Base-by-base conservation (phyloP, 208 protist species). In the Vickermania spadyakhi region DNA sequence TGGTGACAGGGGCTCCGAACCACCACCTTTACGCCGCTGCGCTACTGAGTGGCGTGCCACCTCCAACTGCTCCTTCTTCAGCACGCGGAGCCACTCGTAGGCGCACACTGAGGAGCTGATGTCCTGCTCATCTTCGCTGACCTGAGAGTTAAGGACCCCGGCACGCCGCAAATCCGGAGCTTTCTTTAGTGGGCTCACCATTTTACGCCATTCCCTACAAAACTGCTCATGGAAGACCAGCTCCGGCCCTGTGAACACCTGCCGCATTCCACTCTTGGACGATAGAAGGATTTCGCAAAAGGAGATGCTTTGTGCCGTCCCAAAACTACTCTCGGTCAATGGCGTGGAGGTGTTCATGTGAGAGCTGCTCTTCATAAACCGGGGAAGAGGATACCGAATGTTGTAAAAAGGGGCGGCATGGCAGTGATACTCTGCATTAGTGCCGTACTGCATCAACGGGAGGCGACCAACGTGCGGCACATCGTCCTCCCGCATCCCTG, bases 361-460 rank as follows among this genome's bases (percentile, higher is more conserved):
- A 3, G 11, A 28, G 11, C 58, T 23, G 3, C n/a, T 26, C n/a
- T 67, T 59, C 53, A 70, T 42, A 60, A 67, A 74, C 31, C 21
- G 1, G 7, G 72, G 67, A 4, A 73, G 59, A 21, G 53, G 56
- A 3, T 70, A 45, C 27, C 36, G 56, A 11, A 69, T 31, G 49
- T 18, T 60, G 55, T 79, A 79, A 3, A 73, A 57, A 14, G 73
- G 68, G 1, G 68, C 73, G 21, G 41, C 59, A 23, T 68, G 61
- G 45, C 73, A 79, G 62, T 79, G 73, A 26, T 71, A 71, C 27
- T 57, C 56, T 23, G 56, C n/a, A 22, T 61, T 2, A 11, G 56
- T 45, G 61, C 73, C 56, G 62, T 75, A 75, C 4, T 28, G 29
- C 3, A 50, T 42, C 7, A 54, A 58, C 0, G 68, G 73, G 63